Base-by-base conservation (phyloP, 768 basidiomycete genomes). In the Pilatotrama ljubarskyi region DNA sequence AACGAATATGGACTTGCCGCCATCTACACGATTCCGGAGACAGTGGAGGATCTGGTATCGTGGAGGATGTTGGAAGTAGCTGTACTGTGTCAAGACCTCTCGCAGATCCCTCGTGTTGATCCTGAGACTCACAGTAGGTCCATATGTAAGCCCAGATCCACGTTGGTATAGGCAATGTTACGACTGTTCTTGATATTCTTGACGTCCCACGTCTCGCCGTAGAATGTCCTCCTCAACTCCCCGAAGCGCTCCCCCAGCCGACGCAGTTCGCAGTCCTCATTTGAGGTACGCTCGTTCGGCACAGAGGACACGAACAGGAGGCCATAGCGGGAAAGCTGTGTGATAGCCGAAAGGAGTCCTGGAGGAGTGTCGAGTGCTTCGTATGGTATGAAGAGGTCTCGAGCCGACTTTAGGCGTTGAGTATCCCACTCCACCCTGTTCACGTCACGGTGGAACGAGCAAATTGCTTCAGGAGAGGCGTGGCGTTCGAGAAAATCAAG, bases 161-260 rank as follows among this genome's bases (percentile, higher is more conserved):
- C 79, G 71, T 94, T 87, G 13, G 96, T 99, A 71, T 97, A 98
- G 3, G 96, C 96, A 56, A 99, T 93, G 72, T 99, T 99, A 64
- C 79, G 82, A 68, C 90, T 90, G 55, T 91, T 79, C 41, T 73
- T 76, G 40, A 86, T 67, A 61, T 87, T 91, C 75, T 85, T 84
- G 25, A 98, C 95, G 71, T 97, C 85, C 93, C 94, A 98, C 1
- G 88, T 69, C 44, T 81, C 77, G 0, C 96, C 96, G 65, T 99
- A 99, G 72, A 98, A 95, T 9, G 95, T 98, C 44, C 81, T 77
- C 25, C 93, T 78, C 25, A 98, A 78, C 63, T 91, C 83, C 6
- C 93, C 90, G 66, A 98, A 90, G 22, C 68, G 70, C 25, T 78
- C 75, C 1, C 84, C 91, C 2, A 98, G 77, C n/a, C 59, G 74